phyloP scores from a whole-genome alignment of 2,329 filamentous ascomycete species.

The Furcasterigmium furcatum region DNA sequence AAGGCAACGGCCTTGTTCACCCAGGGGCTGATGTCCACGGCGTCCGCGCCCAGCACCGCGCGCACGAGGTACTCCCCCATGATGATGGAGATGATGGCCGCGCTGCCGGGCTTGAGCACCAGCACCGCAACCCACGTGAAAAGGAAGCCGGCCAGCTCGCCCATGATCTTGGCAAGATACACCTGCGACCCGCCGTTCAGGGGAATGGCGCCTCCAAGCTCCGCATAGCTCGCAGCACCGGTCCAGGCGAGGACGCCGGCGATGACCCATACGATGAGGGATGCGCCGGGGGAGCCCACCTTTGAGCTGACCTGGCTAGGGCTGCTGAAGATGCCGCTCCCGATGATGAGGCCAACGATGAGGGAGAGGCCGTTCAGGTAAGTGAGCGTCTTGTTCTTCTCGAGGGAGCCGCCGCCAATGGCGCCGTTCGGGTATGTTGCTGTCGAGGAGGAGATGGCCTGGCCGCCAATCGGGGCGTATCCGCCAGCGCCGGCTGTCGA shows the following conservation, averaged over 20 bases:
- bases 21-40: conserved; percentile 77
- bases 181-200: conserved; percentile 92
- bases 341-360: conserved; percentile 90
- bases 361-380: conserved; percentile 91
- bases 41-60: conserved; percentile 82
- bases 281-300: conserved; percentile 85
- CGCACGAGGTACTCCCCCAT: conserved; percentile 97
- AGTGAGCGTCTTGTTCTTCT: conserved; percentile 94
- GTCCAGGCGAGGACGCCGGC: conserved; percentile 96
- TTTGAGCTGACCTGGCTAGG: conserved; percentile 90
- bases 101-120: conserved; percentile 88
- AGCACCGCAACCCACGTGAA: conserved; percentile 96
- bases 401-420: conserved; percentile 73
- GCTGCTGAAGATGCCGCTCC: conserved; percentile 93
- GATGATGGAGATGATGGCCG: conserved; percentile 94
- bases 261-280: conserved; percentile 86
- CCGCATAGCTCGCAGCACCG: conserved; percentile 89
- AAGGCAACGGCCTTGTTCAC: conserved; percentile 87
- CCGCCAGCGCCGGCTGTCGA: conserved; percentile 70
- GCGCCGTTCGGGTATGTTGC: conserved; percentile 39
- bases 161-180: conserved; percentile 94
- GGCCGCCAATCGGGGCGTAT: conserved; percentile 86
- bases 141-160: conserved; percentile 86
- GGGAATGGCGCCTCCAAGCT: conserved; percentile 92
- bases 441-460: conserved; percentile 54